Base-by-base conservation (phyloP, 2,329 filamentous ascomycete species). In the Calycina marina region DNA sequence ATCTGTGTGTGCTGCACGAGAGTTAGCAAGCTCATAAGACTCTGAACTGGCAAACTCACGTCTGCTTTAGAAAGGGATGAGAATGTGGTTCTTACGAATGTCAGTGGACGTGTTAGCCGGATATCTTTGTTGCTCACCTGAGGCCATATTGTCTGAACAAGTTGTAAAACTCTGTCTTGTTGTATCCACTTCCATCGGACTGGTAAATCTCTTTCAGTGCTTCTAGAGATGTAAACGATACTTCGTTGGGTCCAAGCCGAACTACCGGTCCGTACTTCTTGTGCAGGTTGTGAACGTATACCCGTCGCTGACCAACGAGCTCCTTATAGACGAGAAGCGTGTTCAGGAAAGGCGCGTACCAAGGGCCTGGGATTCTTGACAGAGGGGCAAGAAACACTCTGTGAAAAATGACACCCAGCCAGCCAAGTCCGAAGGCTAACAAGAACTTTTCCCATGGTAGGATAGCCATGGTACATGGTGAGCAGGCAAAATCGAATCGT, bases 101-200 rank as follows among this genome's bases (percentile, higher is more conserved):
- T n/a, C n/a, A n/a, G n/a, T n/a, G n/a, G n/a, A n/a, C n/a, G n/a
- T n/a, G n/a, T n/a, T n/a, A n/a, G n/a, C n/a, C n/a, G n/a, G n/a
- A n/a, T n/a, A n/a, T n/a, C n/a, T n/a, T n/a, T n/a, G n/a, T n/a
- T n/a, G n/a, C n/a, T n/a, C n/a, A n/a, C 24, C 53, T 55, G 25
- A 24, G 28, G 6, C 22, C 16, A 8, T 68, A 75, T 3, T 72
- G 58, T 36, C 48, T 63, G 39, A 77, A 77, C 12, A 77, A 50
- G 38, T 71, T 55, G 44, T 77, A 77, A 42, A 76, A 76, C 35
- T 69, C 65, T 0, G 69, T 73, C 56, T 76, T 77, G 46, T 77
- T 69, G 46, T 69, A 77, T 15, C 71, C 72, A 45, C 69, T 74
- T 4, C 71, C 71, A 0, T 65, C 63, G 0, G 66, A 67, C 41